Conservation (phyloP, 306 rosid genomes). For the Casuarina equisetifolia region DNA sequence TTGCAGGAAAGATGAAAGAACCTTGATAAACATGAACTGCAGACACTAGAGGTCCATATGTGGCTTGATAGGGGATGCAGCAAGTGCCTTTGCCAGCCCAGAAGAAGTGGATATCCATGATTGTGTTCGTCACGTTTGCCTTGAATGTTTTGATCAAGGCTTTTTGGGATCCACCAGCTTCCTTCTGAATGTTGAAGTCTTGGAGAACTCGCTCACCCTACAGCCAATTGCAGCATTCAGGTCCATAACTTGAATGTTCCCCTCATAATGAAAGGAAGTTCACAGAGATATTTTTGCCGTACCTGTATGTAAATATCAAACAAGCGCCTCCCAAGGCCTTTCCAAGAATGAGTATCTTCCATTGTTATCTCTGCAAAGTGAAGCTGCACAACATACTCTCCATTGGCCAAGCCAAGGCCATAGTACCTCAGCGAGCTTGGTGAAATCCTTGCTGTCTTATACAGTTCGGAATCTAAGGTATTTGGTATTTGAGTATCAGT, state of each 20-base stretch:
- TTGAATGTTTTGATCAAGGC: slow-evolving; percentile 29
- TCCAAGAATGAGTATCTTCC: slow-evolving; percentile 40
- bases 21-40: slow-evolving; percentile 40
- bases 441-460: slow-evolving; percentile 38
- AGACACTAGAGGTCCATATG: slow-evolving; percentile 43
- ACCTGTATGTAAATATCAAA: slow-evolving; percentile 47
- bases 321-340: slow-evolving; percentile 41
- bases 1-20: background rate
- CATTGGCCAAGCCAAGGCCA: slow-evolving; percentile 35
- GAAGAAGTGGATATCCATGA: slow-evolving; percentile 36
- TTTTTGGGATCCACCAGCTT: slow-evolving; percentile 35
- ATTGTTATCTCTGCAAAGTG: slow-evolving; percentile 43
- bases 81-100: slow-evolving; percentile 46
- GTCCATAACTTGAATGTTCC: background rate
- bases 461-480: slow-evolving; percentile 37
- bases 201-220: slow-evolving; percentile 35
- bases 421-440: slow-evolving; percentile 42
- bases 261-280: background rate
- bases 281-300: background rate
- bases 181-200: slow-evolving; percentile 40
- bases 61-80: slow-evolving; percentile 44
- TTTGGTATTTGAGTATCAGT: slow-evolving; percentile 31
- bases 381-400: slow-evolving; percentile 30
- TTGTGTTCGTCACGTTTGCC: slow-evolving; percentile 28
- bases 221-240: background rate